Conservation (phyloP, 768 basidiomycete species). For the Tricholoma bakamatsutake region DNA sequence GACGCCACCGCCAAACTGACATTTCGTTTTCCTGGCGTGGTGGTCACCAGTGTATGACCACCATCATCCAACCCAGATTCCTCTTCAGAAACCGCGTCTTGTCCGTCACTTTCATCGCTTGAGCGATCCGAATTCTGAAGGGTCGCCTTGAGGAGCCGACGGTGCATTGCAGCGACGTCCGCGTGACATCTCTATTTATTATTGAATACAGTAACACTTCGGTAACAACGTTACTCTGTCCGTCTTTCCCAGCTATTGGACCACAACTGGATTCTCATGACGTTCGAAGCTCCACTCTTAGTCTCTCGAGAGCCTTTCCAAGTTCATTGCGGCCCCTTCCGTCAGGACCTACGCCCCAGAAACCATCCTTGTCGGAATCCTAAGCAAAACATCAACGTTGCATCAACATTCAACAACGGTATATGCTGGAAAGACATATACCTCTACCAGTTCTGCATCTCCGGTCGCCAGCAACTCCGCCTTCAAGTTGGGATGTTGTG, state of each 20-base stretch:
- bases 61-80: conserved; percentile 12
- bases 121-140: conserved; percentile 1
- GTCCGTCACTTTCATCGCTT: conserved; percentile 11
- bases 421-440: conserved; percentile 13
- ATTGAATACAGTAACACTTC: neutral
- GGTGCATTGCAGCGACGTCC: neutral
- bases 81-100: conserved; percentile 11
- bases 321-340: conserved; percentile 65
- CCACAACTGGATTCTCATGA: neutral
- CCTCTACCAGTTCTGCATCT: conserved; percentile 66
- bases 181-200: too few species aligned
- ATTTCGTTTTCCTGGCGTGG: conserved; percentile 9
- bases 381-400: conserved; percentile 18
- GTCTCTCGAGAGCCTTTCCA: conserved; percentile 60
- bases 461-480: conserved; percentile 57
- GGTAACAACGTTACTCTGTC: too few species aligned
- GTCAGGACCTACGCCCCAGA: conserved; percentile 70
- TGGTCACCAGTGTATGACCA: neutral
- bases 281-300: conserved; percentile 46
- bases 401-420: neutral
- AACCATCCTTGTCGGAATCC: conserved; percentile 68
- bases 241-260: neutral
- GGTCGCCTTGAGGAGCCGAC: neutral
- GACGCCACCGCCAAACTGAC: conserved; percentile 1
- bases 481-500: conserved; percentile 55